Percentiles rank a stretch among this genome's conserved stretches.
Conservation (phyloP, 768 basidiomycete species). For the Filobasidium floriforme region DNA sequence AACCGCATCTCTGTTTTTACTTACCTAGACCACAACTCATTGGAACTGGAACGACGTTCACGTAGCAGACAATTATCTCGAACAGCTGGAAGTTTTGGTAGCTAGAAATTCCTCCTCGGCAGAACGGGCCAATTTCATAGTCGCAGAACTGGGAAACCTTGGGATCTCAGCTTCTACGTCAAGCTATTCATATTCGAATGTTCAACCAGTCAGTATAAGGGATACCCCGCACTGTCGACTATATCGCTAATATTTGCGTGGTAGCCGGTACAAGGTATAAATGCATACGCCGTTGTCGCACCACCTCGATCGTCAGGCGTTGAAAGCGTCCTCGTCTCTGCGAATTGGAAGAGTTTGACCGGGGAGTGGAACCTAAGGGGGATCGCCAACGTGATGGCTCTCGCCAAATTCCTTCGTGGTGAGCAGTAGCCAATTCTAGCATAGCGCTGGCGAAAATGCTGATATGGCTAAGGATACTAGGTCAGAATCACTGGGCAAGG, state of each 20-base stretch:
- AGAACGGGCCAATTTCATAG: constrained; percentile 53
- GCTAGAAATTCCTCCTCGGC: constrained; percentile 60
- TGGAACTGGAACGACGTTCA: constrained; percentile 90
- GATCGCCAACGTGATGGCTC: constrained; percentile 69
- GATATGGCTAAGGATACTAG: constrained; percentile 12
- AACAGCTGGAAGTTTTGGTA: constrained; percentile 58
- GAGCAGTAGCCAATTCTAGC: constrained; percentile 23
- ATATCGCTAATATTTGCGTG: constrained; percentile 30
- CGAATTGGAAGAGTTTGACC: constrained; percentile 70
- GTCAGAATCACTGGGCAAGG: constrained; percentile 71
- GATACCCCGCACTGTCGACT: constrained; percentile 53
- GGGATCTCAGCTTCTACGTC: constrained; percentile 5
- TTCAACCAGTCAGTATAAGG: constrained; percentile 49
- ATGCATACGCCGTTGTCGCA: constrained; percentile 71
- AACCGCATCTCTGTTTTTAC: background rate
- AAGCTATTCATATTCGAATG: constrained; percentile 4
- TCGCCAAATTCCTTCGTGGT: constrained; percentile 83
- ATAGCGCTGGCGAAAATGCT: background rate
- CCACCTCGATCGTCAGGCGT: constrained; percentile 87
- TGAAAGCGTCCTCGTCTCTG: constrained; percentile 84
- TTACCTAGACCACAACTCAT: constrained; percentile 70
- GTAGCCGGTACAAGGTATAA: constrained; percentile 51
- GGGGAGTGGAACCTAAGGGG: constrained; percentile 67
- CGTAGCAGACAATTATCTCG: constrained; percentile 71
- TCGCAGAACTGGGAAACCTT: constrained; percentile 1